Base-by-base conservation (phyloP, 2,329 filamentous ascomycete species). In the Paradendryphiella salina region DNA sequence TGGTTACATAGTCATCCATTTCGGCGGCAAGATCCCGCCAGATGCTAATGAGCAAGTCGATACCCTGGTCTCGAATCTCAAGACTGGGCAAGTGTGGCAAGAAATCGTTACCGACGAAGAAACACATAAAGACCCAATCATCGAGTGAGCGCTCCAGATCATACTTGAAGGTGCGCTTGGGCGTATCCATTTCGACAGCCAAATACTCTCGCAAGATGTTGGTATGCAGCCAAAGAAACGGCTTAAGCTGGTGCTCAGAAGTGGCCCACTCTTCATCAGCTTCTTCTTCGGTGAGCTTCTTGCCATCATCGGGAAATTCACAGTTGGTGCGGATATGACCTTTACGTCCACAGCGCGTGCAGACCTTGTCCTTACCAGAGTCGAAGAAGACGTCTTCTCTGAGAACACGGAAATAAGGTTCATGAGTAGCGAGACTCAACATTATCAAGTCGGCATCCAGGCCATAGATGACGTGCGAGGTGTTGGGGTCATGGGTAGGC, bases 71-170 rank as follows among this genome's bases (percentile, higher is more conserved):
- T 54, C 94, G 85, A 71, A 99, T 97, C 73, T 97, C 94, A 51
- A 99, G 81, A 65, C 93, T 96, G n/a, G 94, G 94, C 51, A 99
- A 79, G 80, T 99, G 94, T 42, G 94, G 94, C 61, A 99, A 77
- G 77, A 99, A 99, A 78, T 99, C 95, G 74, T 99, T 99, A 61
- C 93, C 93, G 49, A 97, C 93, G 71, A 97, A 97, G 77, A 95
- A 97, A 76, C 93, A 97, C 85, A 97, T 94, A 73, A 97, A 97
- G 11, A 97, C 90, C 94, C 93, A 97, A 71, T 97, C 93, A 73
- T 97, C 94, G 52, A 97, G 83, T 20, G 92, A 92, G 59, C 94
- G 86, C 75, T 99, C 94, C 36, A 99, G 80, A 70, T 99, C 91
- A 74, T 96, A 97, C 46, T 84, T 83, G 75, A 97, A 97, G 1